phyloP scores from a whole-genome alignment of 2,329 filamentous ascomycete species.

The Phoma sp. region DNA sequence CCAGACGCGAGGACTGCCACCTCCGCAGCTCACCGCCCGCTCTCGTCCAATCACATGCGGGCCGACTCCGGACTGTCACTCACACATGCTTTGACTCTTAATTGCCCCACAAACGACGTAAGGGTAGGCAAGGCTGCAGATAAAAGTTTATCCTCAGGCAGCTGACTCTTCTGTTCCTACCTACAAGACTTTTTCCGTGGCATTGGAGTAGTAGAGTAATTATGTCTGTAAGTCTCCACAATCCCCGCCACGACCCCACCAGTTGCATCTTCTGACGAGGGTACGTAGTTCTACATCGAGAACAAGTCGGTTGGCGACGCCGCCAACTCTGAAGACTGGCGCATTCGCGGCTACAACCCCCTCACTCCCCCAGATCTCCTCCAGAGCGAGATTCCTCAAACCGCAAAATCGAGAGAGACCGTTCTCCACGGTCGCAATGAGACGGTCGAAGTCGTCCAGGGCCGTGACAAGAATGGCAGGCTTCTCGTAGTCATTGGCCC shows the following conservation, averaged over 20 bases:
- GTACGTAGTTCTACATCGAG: constrained; percentile 55
- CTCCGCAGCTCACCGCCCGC: constrained; percentile 10
- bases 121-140: constrained; percentile 8
- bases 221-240: constrained; percentile 36
- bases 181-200: constrained; percentile 5
- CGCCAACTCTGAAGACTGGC: constrained; percentile 58
- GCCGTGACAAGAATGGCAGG: constrained; percentile 62
- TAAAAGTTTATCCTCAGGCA: constrained; percentile 11
- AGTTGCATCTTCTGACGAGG: constrained; percentile 22
- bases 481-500: constrained; percentile 86
- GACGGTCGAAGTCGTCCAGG: constrained; percentile 65
- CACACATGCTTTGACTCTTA: constrained; percentile 37
- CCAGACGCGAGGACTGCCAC: background rate
- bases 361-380: constrained; percentile 92
- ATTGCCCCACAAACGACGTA: constrained; percentile 20
- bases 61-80: constrained; percentile 31
- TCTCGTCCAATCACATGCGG: constrained; percentile 31
- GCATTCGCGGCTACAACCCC: constrained; percentile 83
- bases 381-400: constrained; percentile 83
- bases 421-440: constrained; percentile 67
- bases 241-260: constrained; percentile 16
- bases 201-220: constrained; percentile 4
- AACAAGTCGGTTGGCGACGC: constrained; percentile 58
- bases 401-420: constrained; percentile 57
- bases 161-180: background rate